These are phyloP conservation scores for Rhynchosporium agropyri DNA, from an alignment of 2,329 filamentous ascomycete genomes.

Conservation along the genomic window DNA sequence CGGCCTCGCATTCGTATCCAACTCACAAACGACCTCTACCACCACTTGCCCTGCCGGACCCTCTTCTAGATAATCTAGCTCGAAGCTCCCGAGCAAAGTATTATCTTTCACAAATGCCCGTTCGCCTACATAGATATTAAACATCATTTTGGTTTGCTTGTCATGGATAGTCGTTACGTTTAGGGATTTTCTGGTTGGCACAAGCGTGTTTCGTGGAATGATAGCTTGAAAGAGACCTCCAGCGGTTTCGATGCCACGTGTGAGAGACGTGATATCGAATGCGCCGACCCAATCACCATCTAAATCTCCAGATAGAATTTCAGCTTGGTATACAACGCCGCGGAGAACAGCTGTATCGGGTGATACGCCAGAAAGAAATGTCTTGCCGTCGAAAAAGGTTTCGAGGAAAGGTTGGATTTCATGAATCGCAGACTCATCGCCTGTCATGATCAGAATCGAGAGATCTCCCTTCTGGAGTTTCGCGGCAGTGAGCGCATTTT, in stretches of 20 bases:
- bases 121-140: constrained; percentile 70
- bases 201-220: constrained; percentile 18
- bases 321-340: constrained; percentile 13
- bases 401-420: constrained; percentile 19
- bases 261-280: constrained; percentile 10
- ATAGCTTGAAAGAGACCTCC: constrained; percentile 17
- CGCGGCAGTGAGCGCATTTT: constrained; percentile 17
- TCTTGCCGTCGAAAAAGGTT: constrained; percentile 19
- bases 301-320: background rate
- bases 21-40: constrained; percentile 29
- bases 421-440: constrained; percentile 12
- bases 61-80: constrained; percentile 64
- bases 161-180: constrained; percentile 51
- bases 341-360: constrained; percentile 15
- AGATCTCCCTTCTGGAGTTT: constrained; percentile 22
- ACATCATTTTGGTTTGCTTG: constrained; percentile 61
- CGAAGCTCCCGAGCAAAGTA: constrained; percentile 70
- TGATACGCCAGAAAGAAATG: background rate
- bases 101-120: constrained; percentile 72
- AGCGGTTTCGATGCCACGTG: constrained; percentile 19
- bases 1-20: constrained; percentile 30
- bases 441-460: constrained; percentile 25
- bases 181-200: constrained; percentile 16
- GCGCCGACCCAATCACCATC: background rate
- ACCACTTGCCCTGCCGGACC: constrained; percentile 23